Conservation (phyloP, 768 basidiomycete species). For the Lyophyllum atratum region DNA sequence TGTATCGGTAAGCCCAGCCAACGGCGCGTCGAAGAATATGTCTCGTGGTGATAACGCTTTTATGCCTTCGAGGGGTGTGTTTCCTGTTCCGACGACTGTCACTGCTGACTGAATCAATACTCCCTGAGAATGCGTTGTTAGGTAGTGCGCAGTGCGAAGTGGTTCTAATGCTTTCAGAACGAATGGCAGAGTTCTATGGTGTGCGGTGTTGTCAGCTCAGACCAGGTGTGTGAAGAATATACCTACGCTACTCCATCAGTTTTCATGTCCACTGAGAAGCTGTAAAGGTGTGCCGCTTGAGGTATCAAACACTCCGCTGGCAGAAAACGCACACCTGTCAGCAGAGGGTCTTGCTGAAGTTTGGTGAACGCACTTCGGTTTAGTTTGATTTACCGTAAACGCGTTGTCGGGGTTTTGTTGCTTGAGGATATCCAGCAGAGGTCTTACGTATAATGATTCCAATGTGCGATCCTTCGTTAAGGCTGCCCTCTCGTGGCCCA, state of each 20-base stretch:
- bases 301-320: slow-evolving; percentile 54
- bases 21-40: slow-evolving; percentile 54
- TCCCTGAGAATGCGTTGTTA: slow-evolving; percentile 41
- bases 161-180: slow-evolving; percentile 43
- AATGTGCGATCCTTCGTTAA: slow-evolving; percentile 45
- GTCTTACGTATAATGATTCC: slow-evolving; percentile 49
- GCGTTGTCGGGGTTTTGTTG: slow-evolving; percentile 41
- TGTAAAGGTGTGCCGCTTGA: slow-evolving; percentile 42
- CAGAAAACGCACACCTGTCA: not conserved
- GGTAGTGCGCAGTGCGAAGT: slow-evolving; percentile 42
- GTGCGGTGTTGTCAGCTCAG: not conserved
- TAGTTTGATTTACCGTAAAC: slow-evolving; percentile 42
- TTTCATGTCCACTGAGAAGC: slow-evolving; percentile 54
- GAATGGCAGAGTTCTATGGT: slow-evolving; percentile 25
- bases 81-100: not conserved
- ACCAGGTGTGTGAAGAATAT: not conserved
- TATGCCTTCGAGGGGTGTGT: slow-evolving; percentile 48
- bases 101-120: not conserved
- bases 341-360: not conserved
- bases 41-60: slow-evolving; percentile 43
- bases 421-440: slow-evolving; percentile 41
- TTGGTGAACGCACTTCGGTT: slow-evolving; percentile 36
- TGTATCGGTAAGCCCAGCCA: slow-evolving; percentile 36
- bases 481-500: slow-evolving; percentile 48
- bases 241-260: slow-evolving; percentile 48